phyloP scores from a whole-genome alignment of 2,329 filamentous ascomycete species.

The Thielaviopsis musarum region DNA sequence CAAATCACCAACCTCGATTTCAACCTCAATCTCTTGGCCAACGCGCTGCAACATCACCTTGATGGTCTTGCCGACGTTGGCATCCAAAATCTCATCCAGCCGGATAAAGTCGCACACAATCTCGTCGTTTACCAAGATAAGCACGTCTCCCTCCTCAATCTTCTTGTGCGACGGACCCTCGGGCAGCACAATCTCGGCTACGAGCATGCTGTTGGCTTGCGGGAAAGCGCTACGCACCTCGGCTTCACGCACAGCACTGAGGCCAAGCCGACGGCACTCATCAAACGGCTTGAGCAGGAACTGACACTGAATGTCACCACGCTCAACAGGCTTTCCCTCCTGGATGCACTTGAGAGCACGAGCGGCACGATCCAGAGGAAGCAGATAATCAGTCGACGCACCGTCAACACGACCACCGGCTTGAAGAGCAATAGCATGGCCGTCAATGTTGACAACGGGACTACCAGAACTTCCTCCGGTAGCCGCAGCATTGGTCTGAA shows the following conservation, averaged over 20 bases:
- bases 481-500: conserved; percentile 90
- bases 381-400: conserved; percentile 92
- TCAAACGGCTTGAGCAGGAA: conserved; percentile 96
- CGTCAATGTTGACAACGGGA: conserved; percentile 92
- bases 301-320: conserved; percentile 95
- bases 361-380: conserved; percentile 78
- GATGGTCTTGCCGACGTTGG: conserved; percentile 64
- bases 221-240: conserved; percentile 70
- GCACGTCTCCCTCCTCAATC: conserved; percentile 83
- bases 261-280: conserved; percentile 77
- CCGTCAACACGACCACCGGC: conserved; percentile 88
- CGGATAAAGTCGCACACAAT: conserved; percentile 85
- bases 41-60: conserved; percentile 74
- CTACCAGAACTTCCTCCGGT: conserved; percentile 96
- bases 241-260: conserved; percentile 74
- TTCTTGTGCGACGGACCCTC: conserved; percentile 75
- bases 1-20: conserved; percentile 72
- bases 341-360: conserved; percentile 78
- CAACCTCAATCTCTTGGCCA: conserved; percentile 70
- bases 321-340: conserved; percentile 54
- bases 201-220: conserved; percentile 89
- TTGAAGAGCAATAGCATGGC: conserved; percentile 79
- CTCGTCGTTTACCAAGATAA: conserved; percentile 86
- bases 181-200: conserved; percentile 86
- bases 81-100: conserved; percentile 81